phyloP scores from a whole-genome alignment of 768 basidiomycete species.

The Leucosporidium creatinivorum region DNA sequence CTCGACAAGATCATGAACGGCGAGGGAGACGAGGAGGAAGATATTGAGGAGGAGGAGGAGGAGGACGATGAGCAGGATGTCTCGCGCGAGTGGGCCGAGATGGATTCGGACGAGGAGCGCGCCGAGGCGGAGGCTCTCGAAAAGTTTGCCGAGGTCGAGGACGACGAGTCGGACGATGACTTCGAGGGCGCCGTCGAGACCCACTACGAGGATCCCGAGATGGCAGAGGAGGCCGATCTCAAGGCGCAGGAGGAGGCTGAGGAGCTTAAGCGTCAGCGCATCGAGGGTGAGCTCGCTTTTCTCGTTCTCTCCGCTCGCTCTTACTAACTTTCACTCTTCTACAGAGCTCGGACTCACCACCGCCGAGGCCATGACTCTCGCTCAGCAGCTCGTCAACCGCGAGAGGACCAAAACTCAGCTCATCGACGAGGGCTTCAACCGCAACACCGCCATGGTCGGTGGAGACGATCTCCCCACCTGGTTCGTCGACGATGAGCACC shows the following conservation, averaged over 20 bases:
- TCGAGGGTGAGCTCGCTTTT: conserved; percentile 53
- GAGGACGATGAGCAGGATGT: conserved; percentile 28
- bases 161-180: conserved; percentile 49
- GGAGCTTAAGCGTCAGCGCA: conserved; percentile 50
- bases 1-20: conserved; percentile 33
- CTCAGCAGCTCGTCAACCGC: conserved; percentile 83
- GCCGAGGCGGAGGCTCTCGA: conserved; percentile 38
- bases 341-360: conserved; percentile 75
- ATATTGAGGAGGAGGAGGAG: conserved; percentile 32
- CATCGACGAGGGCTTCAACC: conserved; percentile 91
- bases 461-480: conserved; percentile 88
- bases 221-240: conserved; percentile 71
- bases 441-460: conserved; percentile 58
- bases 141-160: conserved; percentile 31
- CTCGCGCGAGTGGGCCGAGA: conserved; percentile 27
- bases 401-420: conserved; percentile 79
- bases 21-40: conserved; percentile 39
- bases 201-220: conserved; percentile 44
- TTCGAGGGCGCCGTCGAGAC: conserved; percentile 70
- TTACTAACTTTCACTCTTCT: not conserved
- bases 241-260: conserved; percentile 59
- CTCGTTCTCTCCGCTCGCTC: not conserved
- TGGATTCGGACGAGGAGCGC: conserved; percentile 38
- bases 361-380: conserved; percentile 82
- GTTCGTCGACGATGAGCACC: conserved; percentile 95